Conservation (phyloP, 1,139 yeast species). For the Yamadazyma jaroonii region DNA sequence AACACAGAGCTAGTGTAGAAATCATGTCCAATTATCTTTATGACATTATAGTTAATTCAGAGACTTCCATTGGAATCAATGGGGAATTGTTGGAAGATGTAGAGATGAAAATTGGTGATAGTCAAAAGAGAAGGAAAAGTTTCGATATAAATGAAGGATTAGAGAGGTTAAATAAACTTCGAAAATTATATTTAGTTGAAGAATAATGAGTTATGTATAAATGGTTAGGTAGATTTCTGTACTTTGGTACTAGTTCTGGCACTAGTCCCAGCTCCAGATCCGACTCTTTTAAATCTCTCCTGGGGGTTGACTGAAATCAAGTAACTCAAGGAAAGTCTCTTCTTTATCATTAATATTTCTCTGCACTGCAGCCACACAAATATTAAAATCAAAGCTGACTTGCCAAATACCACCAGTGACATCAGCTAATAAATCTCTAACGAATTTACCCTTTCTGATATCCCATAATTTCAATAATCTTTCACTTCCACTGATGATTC, state of each 20-base stretch:
- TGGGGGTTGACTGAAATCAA: constrained; percentile 67
- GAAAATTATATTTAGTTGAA: constrained; percentile 31
- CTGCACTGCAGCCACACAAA: constrained; percentile 94
- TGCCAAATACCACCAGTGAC: constrained; percentile 92
- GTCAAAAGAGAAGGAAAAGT: constrained; percentile 19
- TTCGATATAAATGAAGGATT: constrained; percentile 34
- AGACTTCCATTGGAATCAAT: constrained; percentile 21
- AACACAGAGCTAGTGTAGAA: constrained; percentile 9
- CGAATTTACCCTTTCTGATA: constrained; percentile 69
- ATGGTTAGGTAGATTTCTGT: no score
- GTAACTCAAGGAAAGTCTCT: constrained; percentile 69
- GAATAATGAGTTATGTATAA: constrained; percentile 10
- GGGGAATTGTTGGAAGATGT: constrained; percentile 24
- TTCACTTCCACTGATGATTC: constrained; percentile 88
- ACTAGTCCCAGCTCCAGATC: no score
- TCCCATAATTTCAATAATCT: constrained; percentile 82
- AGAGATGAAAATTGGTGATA: constrained; percentile 14
- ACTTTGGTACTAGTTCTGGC: no score
- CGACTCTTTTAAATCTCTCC: neutral
- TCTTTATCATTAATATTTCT: constrained; percentile 44
- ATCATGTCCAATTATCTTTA: constrained; percentile 22
- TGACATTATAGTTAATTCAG: constrained; percentile 21
- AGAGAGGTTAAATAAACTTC: constrained; percentile 31
- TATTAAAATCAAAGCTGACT: constrained; percentile 77
- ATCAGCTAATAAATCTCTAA: constrained; percentile 72